phyloP scores from a whole-genome alignment of 768 basidiomycete genomes.

The Gloeostereum incarnatum region DNA sequence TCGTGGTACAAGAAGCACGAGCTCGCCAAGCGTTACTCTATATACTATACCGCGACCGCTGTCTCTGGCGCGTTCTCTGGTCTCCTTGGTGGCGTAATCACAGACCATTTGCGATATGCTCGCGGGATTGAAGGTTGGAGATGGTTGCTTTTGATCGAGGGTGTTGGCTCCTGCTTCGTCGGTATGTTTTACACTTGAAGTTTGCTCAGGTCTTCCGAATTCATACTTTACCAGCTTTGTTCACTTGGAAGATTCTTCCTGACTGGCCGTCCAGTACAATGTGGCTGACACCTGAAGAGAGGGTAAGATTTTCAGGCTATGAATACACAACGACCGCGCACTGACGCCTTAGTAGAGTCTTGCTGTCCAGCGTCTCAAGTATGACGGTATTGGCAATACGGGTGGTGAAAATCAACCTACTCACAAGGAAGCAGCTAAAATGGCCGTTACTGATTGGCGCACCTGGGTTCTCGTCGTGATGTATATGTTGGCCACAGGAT shows the following conservation, averaged over 20 bases:
- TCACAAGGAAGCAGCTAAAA: slow-evolving; percentile 5
- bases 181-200: no score
- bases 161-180: slow-evolving; percentile 13
- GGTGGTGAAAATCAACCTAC: slow-evolving; percentile 4
- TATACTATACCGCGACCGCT: slow-evolving; percentile 9
- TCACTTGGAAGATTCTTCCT: slow-evolving; percentile 9
- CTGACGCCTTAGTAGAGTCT: slow-evolving; percentile 9
- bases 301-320: no score
- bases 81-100: slow-evolving; percentile 13
- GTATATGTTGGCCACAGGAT: slow-evolving; percentile 10
- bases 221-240: no score
- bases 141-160: slow-evolving; percentile 20
- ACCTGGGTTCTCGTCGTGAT: slow-evolving; percentile 8
- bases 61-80: slow-evolving; percentile 14
- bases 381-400: slow-evolving; percentile 4
- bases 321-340: no score
- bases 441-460: slow-evolving; percentile 6
- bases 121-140: slow-evolving; percentile 15
- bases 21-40: slow-evolving; percentile 7
- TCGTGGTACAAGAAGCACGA: slow-evolving; percentile 9
- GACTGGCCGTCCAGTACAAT: slow-evolving; percentile 14
- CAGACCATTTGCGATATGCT: slow-evolving; percentile 8
- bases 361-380: slow-evolving; percentile 11
- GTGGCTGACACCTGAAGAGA: slow-evolving; percentile 17
- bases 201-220: no score